Evolutionary conservation across 1,284 basidiomycete genomes (phyloP).

Genomic region (Tremellales sp.): DNA sequence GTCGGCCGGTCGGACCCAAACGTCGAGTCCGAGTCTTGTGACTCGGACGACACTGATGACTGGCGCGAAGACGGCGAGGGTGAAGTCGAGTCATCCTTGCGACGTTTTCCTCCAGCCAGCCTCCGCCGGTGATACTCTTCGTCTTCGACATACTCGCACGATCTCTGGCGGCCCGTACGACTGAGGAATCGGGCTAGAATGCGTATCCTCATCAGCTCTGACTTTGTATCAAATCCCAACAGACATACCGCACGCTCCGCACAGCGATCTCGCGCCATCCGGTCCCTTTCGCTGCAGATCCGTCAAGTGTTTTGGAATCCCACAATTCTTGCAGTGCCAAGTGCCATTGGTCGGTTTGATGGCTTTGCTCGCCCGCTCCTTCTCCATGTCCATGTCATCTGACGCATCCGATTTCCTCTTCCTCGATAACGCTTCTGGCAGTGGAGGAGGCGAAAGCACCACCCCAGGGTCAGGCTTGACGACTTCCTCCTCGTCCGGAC

Average conservation of each 20-base stretch:
- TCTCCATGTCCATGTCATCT: not conserved
- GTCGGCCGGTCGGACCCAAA: conserved; percentile 23
- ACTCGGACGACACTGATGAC: not conserved
- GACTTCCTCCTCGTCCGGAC: not conserved
- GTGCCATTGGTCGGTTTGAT: too few species aligned
- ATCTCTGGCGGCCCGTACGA: conserved; percentile 19
- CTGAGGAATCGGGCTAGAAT: conserved; percentile 18
- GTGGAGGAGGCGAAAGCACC: not conserved
- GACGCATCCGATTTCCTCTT: conserved; percentile 4
- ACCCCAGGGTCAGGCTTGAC: not conserved
- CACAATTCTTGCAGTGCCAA: conserved; percentile 91
- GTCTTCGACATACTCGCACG: conserved; percentile 47
- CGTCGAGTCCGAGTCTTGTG: conserved; percentile 19
- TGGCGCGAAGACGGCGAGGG: not conserved
- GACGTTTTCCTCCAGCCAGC: conserved; percentile 31
- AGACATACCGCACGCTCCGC: conserved; percentile 79
- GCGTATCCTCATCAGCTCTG: too few species aligned
- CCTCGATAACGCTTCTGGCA: not conserved
- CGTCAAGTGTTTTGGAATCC: conserved; percentile 78
- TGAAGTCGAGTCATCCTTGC: conserved; percentile 1
- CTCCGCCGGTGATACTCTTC: conserved; percentile 63
- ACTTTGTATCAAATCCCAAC: too few species aligned
- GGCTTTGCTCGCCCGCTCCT: not conserved
- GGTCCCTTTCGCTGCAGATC: conserved; percentile 82
- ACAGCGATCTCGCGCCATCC: conserved; percentile 74